Base-by-base conservation (phyloP, 768 basidiomycete species). In the Cystobasidium onofrii region DNA sequence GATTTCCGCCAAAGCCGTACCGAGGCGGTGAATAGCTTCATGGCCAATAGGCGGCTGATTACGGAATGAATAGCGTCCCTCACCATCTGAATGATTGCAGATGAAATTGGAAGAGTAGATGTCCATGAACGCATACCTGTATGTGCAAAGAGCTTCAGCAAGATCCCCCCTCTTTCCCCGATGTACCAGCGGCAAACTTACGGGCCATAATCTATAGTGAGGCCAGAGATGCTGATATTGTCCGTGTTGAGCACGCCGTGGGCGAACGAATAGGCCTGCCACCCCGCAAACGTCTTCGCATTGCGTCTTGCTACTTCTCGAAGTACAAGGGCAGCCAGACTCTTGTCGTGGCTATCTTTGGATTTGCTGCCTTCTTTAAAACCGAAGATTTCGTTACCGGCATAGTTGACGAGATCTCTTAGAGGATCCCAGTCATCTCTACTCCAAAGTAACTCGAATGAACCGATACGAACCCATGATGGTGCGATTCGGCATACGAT, bases 161-260 rank as follows among this genome's bases (percentile, higher is more conserved):
- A 67, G 25, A n/a, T n/a, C n/a, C 23, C 23, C 10, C 25, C 23
- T 39, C 25, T 9, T 15, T 44, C 25, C 44, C 4, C 34, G n/a
- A 55, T 10, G 54, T n/a, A n/a, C n/a, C n/a, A 27, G 36, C 23
- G 12, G 39, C 44, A 3, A 31, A 63, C 74, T 71, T 34, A 79
- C 0, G 78, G 77, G 9, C 91, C 91, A 75, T 83, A 85, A 76
- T 86, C 85, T 69, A 86, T 85, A 1, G 84, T 85, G 25, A 83
- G 75, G 1, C 85, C 85, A 31, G 83, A 77, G 52, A 85, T 79
- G 20, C 81, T 81, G 65, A 84, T 80, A 73, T 95, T 96, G 83
- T 97, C 95, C 1, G 94, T 95, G 79, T 98, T 98, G 77, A 99
- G 92, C 43, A 99, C 95, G 0, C 92, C 75, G 54, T 74, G 67